These are phyloP conservation scores for Mortierella sp. DNA, from an alignment of 371 early-diverging fungal genomes.

Conservation along the genomic window DNA sequence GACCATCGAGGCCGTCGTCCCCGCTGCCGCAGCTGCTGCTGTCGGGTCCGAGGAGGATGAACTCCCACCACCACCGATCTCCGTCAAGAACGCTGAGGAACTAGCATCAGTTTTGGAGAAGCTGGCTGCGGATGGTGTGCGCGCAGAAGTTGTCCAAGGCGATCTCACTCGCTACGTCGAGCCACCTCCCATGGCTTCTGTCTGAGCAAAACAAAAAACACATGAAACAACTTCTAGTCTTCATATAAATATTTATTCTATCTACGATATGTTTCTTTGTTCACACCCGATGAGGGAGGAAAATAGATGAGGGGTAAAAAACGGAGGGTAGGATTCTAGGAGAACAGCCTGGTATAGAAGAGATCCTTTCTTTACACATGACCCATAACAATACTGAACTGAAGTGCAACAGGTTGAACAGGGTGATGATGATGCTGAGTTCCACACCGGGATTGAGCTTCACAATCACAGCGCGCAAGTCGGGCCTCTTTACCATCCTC, in stretches of 20 bases:
- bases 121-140: slow-evolving; percentile 15
- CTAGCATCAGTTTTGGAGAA: slow-evolving; percentile 21
- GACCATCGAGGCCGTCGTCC: slow-evolving; percentile 1
- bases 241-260: background rate
- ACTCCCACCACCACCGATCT: slow-evolving; percentile 11
- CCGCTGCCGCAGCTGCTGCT: background rate
- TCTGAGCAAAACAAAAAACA: background rate
- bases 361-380: slow-evolving; percentile 18
- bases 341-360: background rate
- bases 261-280: background rate
- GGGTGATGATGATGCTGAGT: slow-evolving; percentile 31
- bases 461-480: slow-evolving; percentile 14
- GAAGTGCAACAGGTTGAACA: background rate
- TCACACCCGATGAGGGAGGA: background rate
- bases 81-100: slow-evolving; percentile 21
- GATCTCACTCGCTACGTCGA: slow-evolving; percentile 19
- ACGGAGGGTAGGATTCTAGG: background rate
- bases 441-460: slow-evolving; percentile 18
- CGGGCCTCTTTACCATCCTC: background rate
- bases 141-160: slow-evolving; percentile 31
- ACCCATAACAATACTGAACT: slow-evolving; percentile 44
- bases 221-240: background rate
- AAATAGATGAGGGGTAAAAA: background rate
- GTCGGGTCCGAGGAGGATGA: background rate
- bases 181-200: slow-evolving; percentile 15